Evolutionary conservation across 768 basidiomycete species (phyloP).

Genomic region (Pisolithus marmoratus): DNA sequence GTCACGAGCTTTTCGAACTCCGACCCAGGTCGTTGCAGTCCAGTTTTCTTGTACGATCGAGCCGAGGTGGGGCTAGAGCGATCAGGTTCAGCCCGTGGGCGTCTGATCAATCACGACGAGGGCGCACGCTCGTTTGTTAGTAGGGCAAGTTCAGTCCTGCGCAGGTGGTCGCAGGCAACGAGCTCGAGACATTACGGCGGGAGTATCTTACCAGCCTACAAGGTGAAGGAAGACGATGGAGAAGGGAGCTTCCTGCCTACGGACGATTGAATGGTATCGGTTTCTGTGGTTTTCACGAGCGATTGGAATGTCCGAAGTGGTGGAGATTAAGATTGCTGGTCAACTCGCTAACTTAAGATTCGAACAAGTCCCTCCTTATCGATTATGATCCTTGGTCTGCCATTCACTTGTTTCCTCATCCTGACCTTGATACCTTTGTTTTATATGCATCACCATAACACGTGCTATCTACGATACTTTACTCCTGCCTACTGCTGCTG

Average conservation of each 20-base stretch:
- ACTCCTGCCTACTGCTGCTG: no score
- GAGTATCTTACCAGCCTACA: conserved; percentile 4
- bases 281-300: not conserved
- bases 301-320: not conserved
- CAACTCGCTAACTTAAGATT: not conserved
- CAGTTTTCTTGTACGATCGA: not conserved
- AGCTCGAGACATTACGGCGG: conserved; percentile 4
- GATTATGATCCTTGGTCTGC: no score
- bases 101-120: conserved; percentile 11
- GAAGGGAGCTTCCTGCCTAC: not conserved
- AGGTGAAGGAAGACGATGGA: conserved; percentile 5
- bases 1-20: conserved; percentile 17
- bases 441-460: no score
- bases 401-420: no score
- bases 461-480: no score
- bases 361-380: no score
- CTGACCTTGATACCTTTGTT: no score
- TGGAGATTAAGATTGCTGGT: not conserved
- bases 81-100: conserved; percentile 20
- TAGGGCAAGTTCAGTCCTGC: conserved; percentile 23
- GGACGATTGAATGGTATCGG: not conserved
- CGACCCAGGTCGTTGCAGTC: conserved; percentile 1
- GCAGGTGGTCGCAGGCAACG: conserved; percentile 18
- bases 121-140: conserved; percentile 18
- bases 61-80: not conserved